These are phyloP conservation scores for Pythium vanterpoolii DNA, from an alignment of 352 stramenopile genomes.

Conservation along the genomic window DNA sequence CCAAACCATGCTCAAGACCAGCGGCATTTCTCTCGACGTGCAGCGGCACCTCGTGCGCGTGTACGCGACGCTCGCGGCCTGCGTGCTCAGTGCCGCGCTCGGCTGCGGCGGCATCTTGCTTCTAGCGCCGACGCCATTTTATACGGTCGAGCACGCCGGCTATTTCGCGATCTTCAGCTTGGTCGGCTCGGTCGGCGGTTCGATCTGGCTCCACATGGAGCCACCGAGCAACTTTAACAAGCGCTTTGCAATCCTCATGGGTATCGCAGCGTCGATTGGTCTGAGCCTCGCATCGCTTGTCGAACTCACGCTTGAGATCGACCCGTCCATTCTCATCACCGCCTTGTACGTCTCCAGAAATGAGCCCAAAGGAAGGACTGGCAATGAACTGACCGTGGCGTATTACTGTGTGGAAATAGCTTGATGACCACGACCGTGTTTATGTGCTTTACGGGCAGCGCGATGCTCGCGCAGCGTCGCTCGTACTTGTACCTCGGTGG, in stretches of 20 bases:
- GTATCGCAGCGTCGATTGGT: constrained; percentile 62
- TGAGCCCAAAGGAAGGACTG: background rate
- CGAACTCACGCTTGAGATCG: constrained; percentile 63
- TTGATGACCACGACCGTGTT: constrained; percentile 82
- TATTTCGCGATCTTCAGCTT: constrained; percentile 43
- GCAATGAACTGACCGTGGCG: constrained; percentile 1
- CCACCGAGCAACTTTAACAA: constrained; percentile 48
- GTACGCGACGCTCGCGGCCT: constrained; percentile 64
- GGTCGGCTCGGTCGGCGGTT: constrained; percentile 40
- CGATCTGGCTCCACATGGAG: constrained; percentile 62
- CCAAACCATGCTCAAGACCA: constrained; percentile 64
- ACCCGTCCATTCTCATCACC: constrained; percentile 75
- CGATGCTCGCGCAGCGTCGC: constrained; percentile 71
- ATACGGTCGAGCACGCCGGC: constrained; percentile 34
- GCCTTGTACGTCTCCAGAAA: constrained; percentile 46
- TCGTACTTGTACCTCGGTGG: constrained; percentile 84
- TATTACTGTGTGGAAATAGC: constrained; percentile 4
- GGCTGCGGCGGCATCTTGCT: constrained; percentile 36
- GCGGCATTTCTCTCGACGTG: constrained; percentile 58
- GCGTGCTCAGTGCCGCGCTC: constrained; percentile 51
- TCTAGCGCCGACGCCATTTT: constrained; percentile 29
- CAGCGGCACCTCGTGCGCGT: constrained; percentile 68
- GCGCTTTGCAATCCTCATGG: constrained; percentile 68
- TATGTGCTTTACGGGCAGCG: constrained; percentile 79
- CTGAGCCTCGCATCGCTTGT: constrained; percentile 72